phyloP scores from a whole-genome alignment of 371 early-diverging fungal species.

The Mycotypha africana region DNA sequence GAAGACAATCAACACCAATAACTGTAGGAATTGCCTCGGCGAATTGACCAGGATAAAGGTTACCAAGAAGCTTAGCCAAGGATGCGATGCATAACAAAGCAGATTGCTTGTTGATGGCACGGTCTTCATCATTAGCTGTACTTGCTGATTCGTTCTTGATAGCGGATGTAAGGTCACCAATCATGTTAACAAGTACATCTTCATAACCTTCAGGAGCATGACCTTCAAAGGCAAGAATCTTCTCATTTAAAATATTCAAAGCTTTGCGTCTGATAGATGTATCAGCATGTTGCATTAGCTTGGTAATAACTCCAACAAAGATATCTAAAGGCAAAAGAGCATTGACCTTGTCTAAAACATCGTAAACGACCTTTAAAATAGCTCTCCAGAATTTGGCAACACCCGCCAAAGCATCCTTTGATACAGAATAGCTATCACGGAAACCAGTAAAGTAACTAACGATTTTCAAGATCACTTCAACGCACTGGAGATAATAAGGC shows the following conservation, averaged over 20 bases:
- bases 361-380: constrained; percentile 58
- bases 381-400: constrained; percentile 58
- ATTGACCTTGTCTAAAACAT: constrained; percentile 74
- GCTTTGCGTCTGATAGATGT: constrained; percentile 71
- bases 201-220: constrained; percentile 39
- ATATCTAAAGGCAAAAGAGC: constrained; percentile 66
- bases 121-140: constrained; percentile 35
- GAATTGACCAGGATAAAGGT: constrained; percentile 57
- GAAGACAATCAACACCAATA: constrained; percentile 52
- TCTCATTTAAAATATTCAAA: constrained; percentile 73
- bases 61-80: constrained; percentile 64
- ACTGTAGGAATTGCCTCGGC: constrained; percentile 52
- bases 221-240: constrained; percentile 47
- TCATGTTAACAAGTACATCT: constrained; percentile 39
- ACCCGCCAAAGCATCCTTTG: constrained; percentile 24
- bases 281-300: constrained; percentile 66
- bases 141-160: constrained; percentile 40
- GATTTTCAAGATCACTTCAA: constrained; percentile 44
- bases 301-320: constrained; percentile 66
- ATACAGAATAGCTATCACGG: constrained; percentile 31
- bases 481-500: constrained; percentile 46
- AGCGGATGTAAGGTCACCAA: constrained; percentile 36
- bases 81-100: constrained; percentile 77
- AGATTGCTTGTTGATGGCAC: constrained; percentile 70
- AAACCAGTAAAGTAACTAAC: constrained; percentile 50